Conservation (phyloP, 1,139 yeast genomes). For the Kazachstania sp. region DNA sequence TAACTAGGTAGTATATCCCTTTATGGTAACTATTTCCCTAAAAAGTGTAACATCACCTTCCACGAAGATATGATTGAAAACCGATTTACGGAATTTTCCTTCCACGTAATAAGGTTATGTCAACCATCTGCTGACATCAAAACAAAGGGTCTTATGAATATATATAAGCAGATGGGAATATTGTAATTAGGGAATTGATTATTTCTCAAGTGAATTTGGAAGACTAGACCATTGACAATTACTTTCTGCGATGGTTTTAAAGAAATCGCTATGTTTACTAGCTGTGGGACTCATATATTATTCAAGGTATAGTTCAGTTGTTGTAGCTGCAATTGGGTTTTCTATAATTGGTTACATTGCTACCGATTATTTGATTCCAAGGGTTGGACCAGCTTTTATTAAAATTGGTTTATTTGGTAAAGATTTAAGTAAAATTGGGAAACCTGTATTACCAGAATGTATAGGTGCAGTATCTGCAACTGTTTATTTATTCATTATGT, state of each 20-base stretch:
- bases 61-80: background rate
- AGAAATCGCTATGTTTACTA: constrained; percentile 1
- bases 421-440: constrained; percentile 66
- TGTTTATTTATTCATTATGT: constrained; percentile 71
- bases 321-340: constrained; percentile 51
- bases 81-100: background rate
- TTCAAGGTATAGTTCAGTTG: constrained; percentile 19
- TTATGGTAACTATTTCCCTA: background rate
- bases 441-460: constrained; percentile 76
- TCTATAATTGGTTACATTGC: constrained; percentile 55
- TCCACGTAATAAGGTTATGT: background rate
- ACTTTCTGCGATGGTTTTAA: background rate
- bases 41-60: background rate
- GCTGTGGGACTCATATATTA: constrained; percentile 11
- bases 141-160: too few relatives aligned
- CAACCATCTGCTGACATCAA: too few relatives aligned
- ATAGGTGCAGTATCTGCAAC: constrained; percentile 85
- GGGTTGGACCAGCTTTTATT: constrained; percentile 56
- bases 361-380: constrained; percentile 58
- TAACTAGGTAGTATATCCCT: too few relatives aligned
- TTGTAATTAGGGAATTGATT: too few relatives aligned
- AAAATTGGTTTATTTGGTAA: constrained; percentile 74
- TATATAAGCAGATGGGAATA: too few relatives aligned
- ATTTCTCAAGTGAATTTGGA: too few relatives aligned
- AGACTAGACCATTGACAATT: background rate